A percentile compares a stretch with the other conserved stretches of the same genome.
These are phyloP conservation scores for Metarhizium anisopliae DNA, from an alignment of 2,329 filamentous ascomycete genomes.

Conservation along the genomic window DNA sequence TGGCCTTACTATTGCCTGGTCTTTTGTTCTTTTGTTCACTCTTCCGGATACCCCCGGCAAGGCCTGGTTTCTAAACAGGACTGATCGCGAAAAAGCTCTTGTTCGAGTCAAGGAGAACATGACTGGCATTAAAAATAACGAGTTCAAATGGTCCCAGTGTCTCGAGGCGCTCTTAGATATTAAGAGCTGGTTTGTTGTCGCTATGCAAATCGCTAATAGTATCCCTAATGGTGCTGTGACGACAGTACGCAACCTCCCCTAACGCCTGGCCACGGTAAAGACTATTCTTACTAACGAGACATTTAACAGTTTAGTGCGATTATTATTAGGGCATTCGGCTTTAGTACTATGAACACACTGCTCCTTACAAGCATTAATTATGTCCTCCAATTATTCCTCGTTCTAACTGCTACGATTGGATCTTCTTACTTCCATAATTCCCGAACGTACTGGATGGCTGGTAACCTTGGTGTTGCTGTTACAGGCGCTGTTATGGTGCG, in stretches of 20 bases:
- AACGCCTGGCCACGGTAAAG: no score
- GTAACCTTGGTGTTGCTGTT: constrained; percentile 11
- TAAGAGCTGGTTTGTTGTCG: constrained; percentile 16
- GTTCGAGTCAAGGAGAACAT: constrained; percentile 20
- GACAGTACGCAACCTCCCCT: constrained; percentile 8
- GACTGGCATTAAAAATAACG: constrained; percentile 22
- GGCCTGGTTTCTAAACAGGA: constrained; percentile 16
- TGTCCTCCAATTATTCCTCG: constrained; percentile 13
- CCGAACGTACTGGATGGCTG: constrained; percentile 14
- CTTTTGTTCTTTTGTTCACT: constrained; percentile 8
- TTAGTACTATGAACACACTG: constrained; percentile 5
- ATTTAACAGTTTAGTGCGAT: constrained; percentile 11
- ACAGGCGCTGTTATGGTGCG: constrained; percentile 15
- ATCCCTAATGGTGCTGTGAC: constrained; percentile 20
- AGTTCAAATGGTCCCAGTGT: constrained; percentile 13
- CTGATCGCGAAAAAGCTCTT: constrained; percentile 19
- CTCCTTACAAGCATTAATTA: constrained; percentile 12
- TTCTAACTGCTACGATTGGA: constrained; percentile 11
- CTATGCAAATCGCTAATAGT: constrained; percentile 15
- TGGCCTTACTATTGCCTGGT: constrained; percentile 11
- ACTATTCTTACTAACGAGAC: no score
- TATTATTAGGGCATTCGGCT: constrained; percentile 14
- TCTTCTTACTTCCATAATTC: constrained; percentile 14
- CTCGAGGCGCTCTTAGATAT: constrained; percentile 13
- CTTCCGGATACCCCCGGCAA: constrained; percentile 14